Evolutionary conservation across 805 yeast species (phyloP), one percentile per base, ranked within the genome.

Genomic region (Ogataea ramenticola): DNA sequence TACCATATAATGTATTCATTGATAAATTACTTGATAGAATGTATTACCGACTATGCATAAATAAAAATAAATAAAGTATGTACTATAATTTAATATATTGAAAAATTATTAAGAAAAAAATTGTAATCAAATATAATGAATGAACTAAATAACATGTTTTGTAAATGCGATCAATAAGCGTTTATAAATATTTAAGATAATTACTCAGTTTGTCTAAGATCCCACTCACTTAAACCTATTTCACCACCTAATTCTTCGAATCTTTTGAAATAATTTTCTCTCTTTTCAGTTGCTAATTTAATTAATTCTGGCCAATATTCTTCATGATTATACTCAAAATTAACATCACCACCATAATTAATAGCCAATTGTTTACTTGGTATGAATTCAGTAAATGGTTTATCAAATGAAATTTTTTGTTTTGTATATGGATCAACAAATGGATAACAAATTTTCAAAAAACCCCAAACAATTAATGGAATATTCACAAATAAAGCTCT

Each of bases 371-470:
- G 96, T 41, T 78, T 82, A 19, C 66, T 61, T 5, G 95, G 95
- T 9, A 90, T 93, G 57, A 85, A 91, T 30, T 85, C 70, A 24
- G 78, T 74, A 65, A 89, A 87, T 10, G 98, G 97, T 62, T 87
- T 86, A 61, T 87, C 95, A 58, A 81, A 93, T 16, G 89, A 91
- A 57, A 91, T 76, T 67, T 93, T 93, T 64, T 89, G 96, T 48
- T 96, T 75, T 2, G 99, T 93, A 60, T 86, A 70, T 17, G 97
- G 96, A 63, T 93, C 99, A 52, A 93, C 95, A 64, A 93, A 93
- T 2, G 99, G 99, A 63, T 87, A 89, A 51, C 93, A 89, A 49
- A 93, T 69, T 67, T 89, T 93, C 54, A 93, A 70, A 57, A 93
- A 93, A 12, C 95, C 81, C 89, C 95, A 86, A 8, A 91, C 97